A percentile compares a stretch with the other conserved stretches of the same genome.
phyloP scores from a whole-genome alignment of 176 grass and related monocot genomes.

The Bonia amplexicaulis region DNA sequence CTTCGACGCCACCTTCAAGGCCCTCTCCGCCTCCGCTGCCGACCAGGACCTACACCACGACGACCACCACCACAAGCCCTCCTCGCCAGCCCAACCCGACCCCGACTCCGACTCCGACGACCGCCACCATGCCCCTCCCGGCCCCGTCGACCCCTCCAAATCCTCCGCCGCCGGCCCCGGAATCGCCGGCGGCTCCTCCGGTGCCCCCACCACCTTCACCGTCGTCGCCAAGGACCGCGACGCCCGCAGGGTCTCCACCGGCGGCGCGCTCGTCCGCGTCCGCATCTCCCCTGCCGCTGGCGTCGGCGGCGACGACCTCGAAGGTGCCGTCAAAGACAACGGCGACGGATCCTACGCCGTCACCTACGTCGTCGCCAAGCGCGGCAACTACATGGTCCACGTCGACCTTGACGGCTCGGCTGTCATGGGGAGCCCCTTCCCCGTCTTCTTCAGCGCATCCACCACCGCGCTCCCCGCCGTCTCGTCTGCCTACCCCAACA shows the following conservation, averaged over 20 bases:
- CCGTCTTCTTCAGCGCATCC: constrained; percentile 78
- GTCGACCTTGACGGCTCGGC: constrained; percentile 58
- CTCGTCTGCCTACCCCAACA: constrained; percentile 54
- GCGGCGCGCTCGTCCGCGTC: constrained; percentile 52
- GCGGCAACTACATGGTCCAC: constrained; percentile 91
- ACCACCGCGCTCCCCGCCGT: background rate
- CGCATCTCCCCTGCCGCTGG: constrained; percentile 56
- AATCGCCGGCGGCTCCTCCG: constrained; percentile 58
- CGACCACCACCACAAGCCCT: background rate
- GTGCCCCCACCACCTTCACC: constrained; percentile 52
- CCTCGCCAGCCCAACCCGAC: constrained; percentile 29
- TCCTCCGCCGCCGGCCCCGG: constrained; percentile 66
- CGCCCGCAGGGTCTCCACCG: constrained; percentile 41
- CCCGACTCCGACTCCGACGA: constrained; percentile 18
- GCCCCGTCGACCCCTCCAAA: constrained; percentile 64
- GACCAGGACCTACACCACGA: constrained; percentile 14
- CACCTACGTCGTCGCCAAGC: constrained; percentile 77
- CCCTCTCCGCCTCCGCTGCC: constrained; percentile 37
- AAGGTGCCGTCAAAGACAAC: constrained; percentile 69
- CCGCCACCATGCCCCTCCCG: constrained; percentile 31
- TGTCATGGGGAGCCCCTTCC: constrained; percentile 92
- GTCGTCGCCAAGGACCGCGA: constrained; percentile 66
- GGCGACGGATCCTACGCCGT: constrained; percentile 73
- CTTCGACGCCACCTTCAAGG: constrained; percentile 88
- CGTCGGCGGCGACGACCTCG: constrained; percentile 61